These are phyloP conservation scores for Neoascochyta sp. DNA, from an alignment of 2,329 filamentous ascomycete species.

Conservation along the genomic window DNA sequence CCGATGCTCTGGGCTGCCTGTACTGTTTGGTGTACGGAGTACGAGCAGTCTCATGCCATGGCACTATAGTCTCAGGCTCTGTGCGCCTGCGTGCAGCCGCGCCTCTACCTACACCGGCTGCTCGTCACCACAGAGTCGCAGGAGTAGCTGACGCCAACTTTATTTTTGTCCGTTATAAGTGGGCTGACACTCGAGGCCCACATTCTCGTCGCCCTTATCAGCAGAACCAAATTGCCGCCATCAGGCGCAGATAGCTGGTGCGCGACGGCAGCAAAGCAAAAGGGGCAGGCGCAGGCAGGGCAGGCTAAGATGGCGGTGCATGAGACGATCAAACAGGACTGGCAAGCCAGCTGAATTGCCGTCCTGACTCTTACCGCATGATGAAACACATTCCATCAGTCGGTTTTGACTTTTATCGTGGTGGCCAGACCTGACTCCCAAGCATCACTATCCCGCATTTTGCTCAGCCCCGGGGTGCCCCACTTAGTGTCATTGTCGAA, in stretches of 20 bases:
- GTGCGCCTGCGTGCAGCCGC: conserved; percentile 11
- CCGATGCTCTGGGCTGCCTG: no score
- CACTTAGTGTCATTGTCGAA: conserved; percentile 21
- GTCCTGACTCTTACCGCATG: conserved; percentile 8
- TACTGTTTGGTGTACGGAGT: no score
- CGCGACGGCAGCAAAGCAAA: neutral
- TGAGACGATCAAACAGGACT: conserved; percentile 8
- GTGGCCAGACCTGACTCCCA: conserved; percentile 19
- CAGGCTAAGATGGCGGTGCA: neutral
- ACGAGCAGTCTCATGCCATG: conserved; percentile 1
- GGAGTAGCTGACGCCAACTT: conserved; percentile 17
- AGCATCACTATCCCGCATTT: conserved; percentile 16
- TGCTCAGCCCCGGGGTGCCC: conserved; percentile 16
- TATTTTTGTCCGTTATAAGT: conserved; percentile 9
- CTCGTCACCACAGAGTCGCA: conserved; percentile 5
- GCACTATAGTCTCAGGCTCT: conserved; percentile 5
- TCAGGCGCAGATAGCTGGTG: no score
- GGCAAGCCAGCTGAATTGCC: conserved; percentile 1
- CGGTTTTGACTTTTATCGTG: conserved; percentile 8
- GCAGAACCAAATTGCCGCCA: no score
- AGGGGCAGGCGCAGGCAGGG: conserved; percentile 1
- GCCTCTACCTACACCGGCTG: conserved; percentile 6
- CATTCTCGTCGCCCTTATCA: conserved; percentile 9
- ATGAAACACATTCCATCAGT: conserved; percentile 16
- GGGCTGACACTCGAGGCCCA: conserved; percentile 11